A percentile compares a stretch with the other conserved stretches of the same genome.
These are phyloP conservation scores for Trichoderma guizhouense DNA, from an alignment of 2,329 filamentous ascomycete genomes.

Conservation along the genomic window DNA sequence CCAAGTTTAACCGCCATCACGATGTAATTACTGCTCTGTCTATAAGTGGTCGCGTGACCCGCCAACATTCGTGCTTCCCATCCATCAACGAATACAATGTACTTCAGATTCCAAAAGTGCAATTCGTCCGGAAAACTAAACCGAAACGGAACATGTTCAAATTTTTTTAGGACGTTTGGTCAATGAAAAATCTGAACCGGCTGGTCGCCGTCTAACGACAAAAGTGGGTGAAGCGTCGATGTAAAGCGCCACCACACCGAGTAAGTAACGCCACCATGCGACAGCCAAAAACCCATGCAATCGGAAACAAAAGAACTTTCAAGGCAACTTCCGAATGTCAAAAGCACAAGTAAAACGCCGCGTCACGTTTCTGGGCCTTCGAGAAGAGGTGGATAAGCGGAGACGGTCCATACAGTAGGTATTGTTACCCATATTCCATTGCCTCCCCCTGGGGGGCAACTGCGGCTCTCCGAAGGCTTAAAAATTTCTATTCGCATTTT, in stretches of 20 bases:
- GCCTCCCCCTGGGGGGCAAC: not conserved
- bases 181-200: not conserved
- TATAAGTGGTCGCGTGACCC: not conserved
- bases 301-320: not conserved
- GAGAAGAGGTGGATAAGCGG: constrained; percentile 1
- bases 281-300: not conserved
- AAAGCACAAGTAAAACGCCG: not conserved
- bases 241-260: constrained; percentile 2
- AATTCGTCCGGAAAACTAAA: not conserved
- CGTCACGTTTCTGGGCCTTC: constrained; percentile 1
- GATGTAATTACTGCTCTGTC: not conserved
- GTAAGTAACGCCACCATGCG: not conserved
- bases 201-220: not conserved
- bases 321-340: not conserved
- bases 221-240: not conserved
- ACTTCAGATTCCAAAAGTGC: not conserved
- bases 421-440: not conserved
- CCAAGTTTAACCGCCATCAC: not conserved
- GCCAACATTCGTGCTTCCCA: not conserved
- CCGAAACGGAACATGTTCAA: not conserved
- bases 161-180: not conserved
- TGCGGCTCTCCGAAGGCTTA: not conserved
- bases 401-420: not conserved
- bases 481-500: not conserved
- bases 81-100: not conserved